Evolutionary conservation across 2,329 filamentous ascomycete genomes (phyloP).

Genomic region (Hymenoscyphus fructigenus): DNA sequence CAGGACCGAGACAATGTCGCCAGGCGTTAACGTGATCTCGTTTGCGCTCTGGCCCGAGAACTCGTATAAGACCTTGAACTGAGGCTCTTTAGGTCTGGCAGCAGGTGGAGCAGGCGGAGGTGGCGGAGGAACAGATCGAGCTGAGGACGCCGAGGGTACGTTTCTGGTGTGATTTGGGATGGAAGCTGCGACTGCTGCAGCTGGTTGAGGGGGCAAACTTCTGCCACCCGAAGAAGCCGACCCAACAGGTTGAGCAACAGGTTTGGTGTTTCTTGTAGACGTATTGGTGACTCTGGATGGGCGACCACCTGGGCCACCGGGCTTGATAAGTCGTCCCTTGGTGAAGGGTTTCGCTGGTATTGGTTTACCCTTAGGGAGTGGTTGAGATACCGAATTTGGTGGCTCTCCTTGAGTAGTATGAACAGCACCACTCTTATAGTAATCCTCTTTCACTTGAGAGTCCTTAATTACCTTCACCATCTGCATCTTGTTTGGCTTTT

Average conservation of each 20-base stretch:
- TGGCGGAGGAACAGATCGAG: constrained; percentile 53
- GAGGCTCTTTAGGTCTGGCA: constrained; percentile 65
- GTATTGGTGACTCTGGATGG: constrained; percentile 67
- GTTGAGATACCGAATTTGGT: constrained; percentile 76
- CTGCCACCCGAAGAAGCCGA: constrained; percentile 20
- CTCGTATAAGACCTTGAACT: constrained; percentile 89
- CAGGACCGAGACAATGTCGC: constrained; percentile 83
- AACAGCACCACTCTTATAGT: constrained; percentile 90
- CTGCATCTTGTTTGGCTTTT: constrained; percentile 93
- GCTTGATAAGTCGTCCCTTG: constrained; percentile 86
- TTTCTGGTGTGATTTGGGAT: constrained; percentile 55
- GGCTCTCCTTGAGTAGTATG: constrained; percentile 85
- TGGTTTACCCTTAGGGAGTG: constrained; percentile 84
- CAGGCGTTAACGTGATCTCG: constrained; percentile 77
- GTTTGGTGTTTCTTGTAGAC: constrained; percentile 37
- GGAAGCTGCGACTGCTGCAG: constrained; percentile 34
- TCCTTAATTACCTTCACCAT: constrained; percentile 90
- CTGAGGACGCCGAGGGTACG: constrained; percentile 51
- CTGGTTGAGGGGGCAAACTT: constrained; percentile 35
- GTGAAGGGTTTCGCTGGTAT: constrained; percentile 88
- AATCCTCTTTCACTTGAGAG: constrained; percentile 71
- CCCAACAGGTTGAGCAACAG: constrained; percentile 25
- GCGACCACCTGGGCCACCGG: constrained; percentile 79
- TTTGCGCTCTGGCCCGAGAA: constrained; percentile 83
- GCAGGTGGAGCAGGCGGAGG: constrained; percentile 66